phyloP scores from a whole-genome alignment of 2,329 filamentous ascomycete genomes.

The Colletotrichum tabaci region DNA sequence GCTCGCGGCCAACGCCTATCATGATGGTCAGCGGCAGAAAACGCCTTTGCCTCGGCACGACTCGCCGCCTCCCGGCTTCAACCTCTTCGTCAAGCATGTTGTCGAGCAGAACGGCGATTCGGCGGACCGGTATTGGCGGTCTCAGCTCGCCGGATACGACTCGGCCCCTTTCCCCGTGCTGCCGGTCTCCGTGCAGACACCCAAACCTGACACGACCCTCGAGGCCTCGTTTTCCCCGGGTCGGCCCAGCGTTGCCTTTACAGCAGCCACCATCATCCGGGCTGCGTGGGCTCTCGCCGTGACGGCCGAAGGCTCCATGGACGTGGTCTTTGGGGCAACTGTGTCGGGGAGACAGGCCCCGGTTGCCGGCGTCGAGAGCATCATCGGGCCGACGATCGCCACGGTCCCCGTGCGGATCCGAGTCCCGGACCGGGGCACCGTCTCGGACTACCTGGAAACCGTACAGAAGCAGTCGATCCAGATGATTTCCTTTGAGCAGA shows the following conservation, averaged over 20 bases:
- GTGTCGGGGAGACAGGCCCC: conserved; percentile 46
- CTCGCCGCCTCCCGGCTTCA: background rate
- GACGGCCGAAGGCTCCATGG: conserved; percentile 36
- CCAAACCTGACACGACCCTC: background rate
- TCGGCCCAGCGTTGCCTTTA: background rate
- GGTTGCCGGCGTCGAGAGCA: conserved; percentile 42
- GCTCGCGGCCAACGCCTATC: background rate
- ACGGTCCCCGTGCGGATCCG: conserved; percentile 52
- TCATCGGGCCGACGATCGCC: conserved; percentile 44
- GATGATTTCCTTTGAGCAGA: conserved; percentile 46
- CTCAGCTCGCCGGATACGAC: background rate
- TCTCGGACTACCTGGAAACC: conserved; percentile 25
- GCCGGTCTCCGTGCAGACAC: background rate
- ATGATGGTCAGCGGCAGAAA: background rate
- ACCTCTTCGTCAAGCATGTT: background rate
- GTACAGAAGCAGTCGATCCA: conserved; percentile 42
- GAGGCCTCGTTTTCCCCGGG: background rate
- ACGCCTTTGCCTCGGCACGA: too few relatives aligned
- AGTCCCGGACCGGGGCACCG: conserved; percentile 47
- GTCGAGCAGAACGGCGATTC: background rate
- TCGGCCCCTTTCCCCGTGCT: background rate
- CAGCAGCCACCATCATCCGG: background rate
- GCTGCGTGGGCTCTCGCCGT: conserved; percentile 13
- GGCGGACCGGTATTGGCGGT: background rate
- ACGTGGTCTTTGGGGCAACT: conserved; percentile 46